phyloP scores from a whole-genome alignment of 345 rosid genomes.

The Jatropha curcas region DNA sequence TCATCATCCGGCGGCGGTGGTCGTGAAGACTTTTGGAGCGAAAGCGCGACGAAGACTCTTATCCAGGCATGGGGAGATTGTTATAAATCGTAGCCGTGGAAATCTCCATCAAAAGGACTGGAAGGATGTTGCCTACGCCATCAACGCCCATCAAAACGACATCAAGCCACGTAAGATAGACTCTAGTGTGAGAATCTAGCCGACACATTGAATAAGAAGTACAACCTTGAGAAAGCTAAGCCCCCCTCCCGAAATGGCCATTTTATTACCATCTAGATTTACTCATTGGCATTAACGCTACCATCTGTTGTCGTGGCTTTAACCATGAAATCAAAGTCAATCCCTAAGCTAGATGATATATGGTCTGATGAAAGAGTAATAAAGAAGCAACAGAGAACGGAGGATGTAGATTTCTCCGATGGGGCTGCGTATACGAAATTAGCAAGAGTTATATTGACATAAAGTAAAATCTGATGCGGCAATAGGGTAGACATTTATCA shows the following conservation, averaged over 20 bases:
- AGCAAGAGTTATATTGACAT: slow-evolving; percentile 27
- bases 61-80: slow-evolving; percentile 26
- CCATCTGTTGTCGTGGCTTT: neutral
- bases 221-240: slow-evolving; percentile 24
- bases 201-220: slow-evolving; percentile 21
- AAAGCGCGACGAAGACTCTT: slow-evolving; percentile 22
- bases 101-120: slow-evolving; percentile 29
- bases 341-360: slow-evolving; percentile 2
- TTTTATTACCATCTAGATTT: slow-evolving; percentile 23
- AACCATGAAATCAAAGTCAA: slow-evolving; percentile 10
- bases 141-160: slow-evolving; percentile 13
- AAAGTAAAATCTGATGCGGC: no score
- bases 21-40: slow-evolving; percentile 31
- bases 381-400: slow-evolving; percentile 28
- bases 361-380: slow-evolving; percentile 23
- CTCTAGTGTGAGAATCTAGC: slow-evolving; percentile 22
- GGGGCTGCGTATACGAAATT: slow-evolving; percentile 28
- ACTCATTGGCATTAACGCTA: slow-evolving; percentile 15
- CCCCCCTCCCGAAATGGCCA: slow-evolving; percentile 31
- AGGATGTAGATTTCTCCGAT: slow-evolving; percentile 19
- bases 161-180: slow-evolving; percentile 15
- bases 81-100: slow-evolving; percentile 19
- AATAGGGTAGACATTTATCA: no score
- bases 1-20: slow-evolving; percentile 9
- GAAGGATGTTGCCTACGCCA: slow-evolving; percentile 28